A percentile compares a stretch with the other conserved stretches of the same genome.
Evolutionary conservation across 2,329 filamentous ascomycete species (phyloP).

Genomic region (Talaromyces funiculosus): DNA sequence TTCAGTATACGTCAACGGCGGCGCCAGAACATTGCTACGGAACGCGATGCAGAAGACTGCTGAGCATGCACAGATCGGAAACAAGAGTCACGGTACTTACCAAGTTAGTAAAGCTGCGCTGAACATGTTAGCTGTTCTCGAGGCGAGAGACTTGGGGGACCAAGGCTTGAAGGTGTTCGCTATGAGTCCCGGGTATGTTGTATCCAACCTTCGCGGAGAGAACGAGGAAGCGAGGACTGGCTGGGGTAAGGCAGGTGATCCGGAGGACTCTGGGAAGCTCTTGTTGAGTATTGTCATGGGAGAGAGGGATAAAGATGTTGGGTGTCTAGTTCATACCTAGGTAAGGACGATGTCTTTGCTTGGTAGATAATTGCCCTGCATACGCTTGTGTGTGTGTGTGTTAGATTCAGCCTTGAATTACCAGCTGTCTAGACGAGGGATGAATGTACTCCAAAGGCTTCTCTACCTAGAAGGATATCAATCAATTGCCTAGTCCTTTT

Average conservation of each 20-base stretch:
- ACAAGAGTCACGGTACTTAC: not conserved
- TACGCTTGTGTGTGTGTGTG: not conserved
- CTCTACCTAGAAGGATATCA: not conserved
- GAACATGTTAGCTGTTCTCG: constrained; percentile 12
- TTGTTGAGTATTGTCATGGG: constrained; percentile 2
- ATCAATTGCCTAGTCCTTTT: not conserved
- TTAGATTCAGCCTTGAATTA: not conserved
- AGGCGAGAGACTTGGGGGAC: not conserved
- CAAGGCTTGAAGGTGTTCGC: constrained; percentile 11
- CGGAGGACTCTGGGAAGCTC: not conserved
- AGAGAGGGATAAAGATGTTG: constrained; percentile 12
- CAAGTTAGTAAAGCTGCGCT: constrained; percentile 10
- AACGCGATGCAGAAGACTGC: not conserved
- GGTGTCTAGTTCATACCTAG: constrained; percentile 3
- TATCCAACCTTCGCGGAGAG: constrained; percentile 11
- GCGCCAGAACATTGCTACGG: not conserved
- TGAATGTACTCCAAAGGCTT: not conserved
- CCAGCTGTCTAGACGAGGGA: not conserved
- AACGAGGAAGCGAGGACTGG: not conserved
- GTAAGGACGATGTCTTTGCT: constrained; percentile 1
- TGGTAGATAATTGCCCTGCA: not conserved
- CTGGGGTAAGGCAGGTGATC: constrained; percentile 6
- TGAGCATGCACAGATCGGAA: not conserved
- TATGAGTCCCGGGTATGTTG: constrained; percentile 11
- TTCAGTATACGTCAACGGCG: constrained; percentile 6